phyloP scores from a whole-genome alignment of 768 basidiomycete genomes.

The Trametes villosa region DNA sequence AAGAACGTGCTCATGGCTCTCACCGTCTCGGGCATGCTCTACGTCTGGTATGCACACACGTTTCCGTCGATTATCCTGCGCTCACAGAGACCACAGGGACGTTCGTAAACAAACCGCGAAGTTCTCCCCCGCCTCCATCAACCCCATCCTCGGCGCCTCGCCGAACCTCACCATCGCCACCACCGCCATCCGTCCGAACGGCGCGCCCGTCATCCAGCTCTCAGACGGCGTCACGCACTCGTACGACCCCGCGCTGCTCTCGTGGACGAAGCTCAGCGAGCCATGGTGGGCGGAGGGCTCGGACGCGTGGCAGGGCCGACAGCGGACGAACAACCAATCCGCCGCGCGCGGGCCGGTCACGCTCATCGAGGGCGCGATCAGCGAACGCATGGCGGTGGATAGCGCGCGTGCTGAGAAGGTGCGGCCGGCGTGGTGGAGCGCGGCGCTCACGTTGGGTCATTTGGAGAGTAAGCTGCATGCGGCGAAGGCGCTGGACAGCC shows the following conservation, averaged over 20 bases:
- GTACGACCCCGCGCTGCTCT: slow-evolving; percentile 67
- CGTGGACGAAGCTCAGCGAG: slow-evolving; percentile 80
- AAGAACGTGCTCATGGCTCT: slow-evolving; percentile 71
- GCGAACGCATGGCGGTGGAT: slow-evolving; percentile 29
- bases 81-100: slow-evolving; percentile 55
- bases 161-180: slow-evolving; percentile 67
- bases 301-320: slow-evolving; percentile 79
- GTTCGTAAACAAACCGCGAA: slow-evolving; percentile 66
- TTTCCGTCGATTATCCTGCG: not conserved
- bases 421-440: slow-evolving; percentile 79
- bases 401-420: slow-evolving; percentile 40
- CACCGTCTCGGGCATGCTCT: slow-evolving; percentile 71
- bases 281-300: slow-evolving; percentile 87
- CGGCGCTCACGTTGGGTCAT: slow-evolving; percentile 85
- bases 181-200: slow-evolving; percentile 75
- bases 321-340: slow-evolving; percentile 47
- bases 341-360: slow-evolving; percentile 57
- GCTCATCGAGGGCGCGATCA: slow-evolving; percentile 38
- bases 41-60: slow-evolving; percentile 63
- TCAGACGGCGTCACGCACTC: slow-evolving; percentile 81
- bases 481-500: slow-evolving; percentile 75
- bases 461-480: slow-evolving; percentile 84
- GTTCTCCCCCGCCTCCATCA: slow-evolving; percentile 68
- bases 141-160: slow-evolving; percentile 56
- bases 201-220: slow-evolving; percentile 74